phyloP scores from a whole-genome alignment of 2,329 filamentous ascomycete genomes.

The Alternaria incomplexa region DNA sequence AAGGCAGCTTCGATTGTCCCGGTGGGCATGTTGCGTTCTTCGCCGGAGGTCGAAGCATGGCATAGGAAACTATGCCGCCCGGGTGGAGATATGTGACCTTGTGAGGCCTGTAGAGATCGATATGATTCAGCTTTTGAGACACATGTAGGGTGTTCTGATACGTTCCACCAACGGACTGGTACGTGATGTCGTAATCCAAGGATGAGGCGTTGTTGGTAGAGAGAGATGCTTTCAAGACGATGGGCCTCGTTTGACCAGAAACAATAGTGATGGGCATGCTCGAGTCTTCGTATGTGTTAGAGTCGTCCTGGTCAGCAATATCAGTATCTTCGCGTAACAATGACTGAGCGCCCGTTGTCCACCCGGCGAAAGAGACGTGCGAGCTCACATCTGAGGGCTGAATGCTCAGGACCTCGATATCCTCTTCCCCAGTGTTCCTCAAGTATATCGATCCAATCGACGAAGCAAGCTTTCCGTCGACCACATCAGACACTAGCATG shows the following conservation, averaged over 20 bases:
- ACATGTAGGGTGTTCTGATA: conserved; percentile 25
- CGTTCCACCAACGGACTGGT: conserved; percentile 22
- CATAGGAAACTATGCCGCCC: conserved; percentile 62
- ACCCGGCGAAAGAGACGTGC: conserved; percentile 7
- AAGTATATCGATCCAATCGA: conserved; percentile 57
- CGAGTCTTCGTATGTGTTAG: background rate
- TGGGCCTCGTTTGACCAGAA: conserved; percentile 51
- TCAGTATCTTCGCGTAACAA: conserved; percentile 15
- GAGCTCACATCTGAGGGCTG: conserved; percentile 26
- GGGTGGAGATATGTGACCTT: conserved; percentile 63
- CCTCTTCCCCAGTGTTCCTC: conserved; percentile 52
- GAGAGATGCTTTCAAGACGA: conserved; percentile 46
- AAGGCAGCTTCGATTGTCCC: conserved; percentile 45
- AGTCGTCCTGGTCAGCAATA: conserved; percentile 16
- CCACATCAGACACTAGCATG: conserved; percentile 59
- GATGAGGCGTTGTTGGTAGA: conserved; percentile 28
- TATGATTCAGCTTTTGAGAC: conserved; percentile 32
- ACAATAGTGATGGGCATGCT: conserved; percentile 21
- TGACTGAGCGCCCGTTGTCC: conserved; percentile 13
- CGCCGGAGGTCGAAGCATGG: conserved; percentile 62
- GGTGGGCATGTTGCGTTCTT: conserved; percentile 41
- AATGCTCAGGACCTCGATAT: conserved; percentile 46
- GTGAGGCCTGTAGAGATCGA: conserved; percentile 53
- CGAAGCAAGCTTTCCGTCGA: conserved; percentile 56
- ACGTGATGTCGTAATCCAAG: conserved; percentile 34